Evolutionary conservation across 176 grass and related monocot genomes (phyloP), one percentile per base, ranked within the genome.

Genomic region (Zizania latifolia): DNA sequence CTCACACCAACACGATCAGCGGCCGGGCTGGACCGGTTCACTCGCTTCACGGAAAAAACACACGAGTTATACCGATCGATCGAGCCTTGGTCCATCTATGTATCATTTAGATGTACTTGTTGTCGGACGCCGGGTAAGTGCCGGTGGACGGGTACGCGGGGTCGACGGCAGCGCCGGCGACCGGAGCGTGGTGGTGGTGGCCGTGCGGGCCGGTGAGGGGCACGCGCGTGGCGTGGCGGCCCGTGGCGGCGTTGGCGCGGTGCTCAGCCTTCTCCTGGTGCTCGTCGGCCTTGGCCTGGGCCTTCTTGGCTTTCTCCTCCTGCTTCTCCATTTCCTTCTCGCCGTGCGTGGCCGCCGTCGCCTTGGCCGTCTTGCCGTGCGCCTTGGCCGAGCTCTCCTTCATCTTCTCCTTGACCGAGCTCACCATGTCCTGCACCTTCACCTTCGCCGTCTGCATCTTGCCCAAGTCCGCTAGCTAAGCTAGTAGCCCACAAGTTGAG

Each of bases 241-340:
- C 82, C 0, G 78, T 54, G 26, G 56, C 33, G 15, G 89, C 28
- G 63, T 88, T 59, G 0, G 83, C 78, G 30, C 78, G 78, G 75
- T 88, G 90, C 43, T 86, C 75, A 2, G 71, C 90, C 80, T 81
- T 92, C 86, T 92, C 86, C 79, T 65, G 75, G 80, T 92, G 83
- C 70, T 72, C 75, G 53, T 92, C 76, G 51, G 83, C 83, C 37
- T 39, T 58, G 76, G 90, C 86, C 36, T 84, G 51, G n/a, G 62
- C 80, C 54, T 92, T 79, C 76, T 44, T 66, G 19, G 83, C 90
- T 22, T 46, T 48, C 66, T 58, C 80, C n/a, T 40, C 68, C 48
- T 92, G 80, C 62, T 61, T 77, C 5, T 82, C 82, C 50, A 82
- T 85, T 58, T 80, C 79, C 75, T 82, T 83, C 65, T 86, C 79